These are phyloP conservation scores for Casaregolazyma lundiana DNA, from an alignment of 1,139 yeast species.

Conservation along the genomic window DNA sequence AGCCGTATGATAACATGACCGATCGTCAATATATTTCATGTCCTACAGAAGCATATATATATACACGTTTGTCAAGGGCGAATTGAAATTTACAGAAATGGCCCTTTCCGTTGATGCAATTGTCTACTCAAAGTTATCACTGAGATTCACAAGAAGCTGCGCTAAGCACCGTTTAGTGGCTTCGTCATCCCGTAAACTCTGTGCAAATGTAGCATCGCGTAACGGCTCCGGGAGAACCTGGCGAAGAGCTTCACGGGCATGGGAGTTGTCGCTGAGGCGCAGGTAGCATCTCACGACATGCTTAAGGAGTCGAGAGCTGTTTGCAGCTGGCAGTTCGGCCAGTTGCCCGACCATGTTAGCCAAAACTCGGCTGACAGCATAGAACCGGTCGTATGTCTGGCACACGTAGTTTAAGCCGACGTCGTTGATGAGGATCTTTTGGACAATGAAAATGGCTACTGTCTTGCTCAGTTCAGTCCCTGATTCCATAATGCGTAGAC, in stretches of 20 bases:
- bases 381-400: conserved; percentile 91
- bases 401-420: conserved; percentile 88
- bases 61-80: too few relatives aligned
- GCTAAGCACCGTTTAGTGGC: conserved; percentile 86
- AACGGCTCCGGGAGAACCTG: conserved; percentile 82
- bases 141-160: conserved; percentile 70
- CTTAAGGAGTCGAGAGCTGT: conserved; percentile 78
- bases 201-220: conserved; percentile 84
- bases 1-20: too few relatives aligned
- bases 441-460: conserved; percentile 92
- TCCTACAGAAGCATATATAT: too few relatives aligned
- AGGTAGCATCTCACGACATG: conserved; percentile 93
- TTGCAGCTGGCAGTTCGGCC: conserved; percentile 58
- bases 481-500: conserved; percentile 91
- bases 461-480: conserved; percentile 92
- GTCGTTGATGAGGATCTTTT: conserved; percentile 86
- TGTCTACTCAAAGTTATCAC: conserved; percentile 31
- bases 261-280: conserved; percentile 82
- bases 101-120: too few relatives aligned
- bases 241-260: conserved; percentile 84
- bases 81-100: too few relatives aligned
- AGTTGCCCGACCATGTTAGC: conserved; percentile 87
- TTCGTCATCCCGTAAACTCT: conserved; percentile 75
- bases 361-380: conserved; percentile 86
- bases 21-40: too few relatives aligned